Base-by-base conservation (phyloP, 1,284 basidiomycete genomes). In the Heterobasidion parviporum region DNA sequence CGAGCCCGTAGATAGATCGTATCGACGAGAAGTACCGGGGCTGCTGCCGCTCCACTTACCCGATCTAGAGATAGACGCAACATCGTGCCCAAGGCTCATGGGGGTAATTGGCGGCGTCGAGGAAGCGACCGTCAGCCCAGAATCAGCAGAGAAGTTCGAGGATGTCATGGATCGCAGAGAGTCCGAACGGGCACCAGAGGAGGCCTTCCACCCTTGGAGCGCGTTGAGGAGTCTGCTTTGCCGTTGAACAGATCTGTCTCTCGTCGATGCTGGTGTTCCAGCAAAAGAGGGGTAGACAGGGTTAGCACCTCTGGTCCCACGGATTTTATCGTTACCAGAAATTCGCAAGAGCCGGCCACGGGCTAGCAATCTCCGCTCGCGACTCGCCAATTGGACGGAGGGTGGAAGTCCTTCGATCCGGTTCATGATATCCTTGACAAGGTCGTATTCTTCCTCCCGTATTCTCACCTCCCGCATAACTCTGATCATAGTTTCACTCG, bases 401-500 rank as follows among this genome's bases (percentile, higher is more conserved):
- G 69, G 56, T 0, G 83, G 80, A 2, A 92, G 65, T 1, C 85
- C 87, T 20, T 78, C 74, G 54, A 94, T 79, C 0, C 78, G 75
- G 9, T 72, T 67, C 15, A 81, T 71, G 15, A 92, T 73, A n/a
- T 74, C 69, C 65, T 87, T 87, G 35, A 89, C 73, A 50, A 82
- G 71, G 26, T 85, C 79, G 65, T 92, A 91, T 60, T 93, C 90
- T 56, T 92, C 89, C 68, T 94, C 92, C 16, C 89, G 80, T 4
- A 79, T 71, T 67, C 93, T 94, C 59, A 93, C 89, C 60, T 92
- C 89, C 52, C 85, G 83, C 69, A 96, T 79, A 1, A 87, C 83
- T 26, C 81, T 78, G 53, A 94, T 82, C 38, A 87, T 78, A 59
- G 83, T 72, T 56, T 89, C 83, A 7, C 82, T 85, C 4, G 81